A percentile compares a stretch with the other conserved stretches of the same genome.
phyloP scores from a whole-genome alignment of 306 rosid species.

The Cucurbita ficifolia region DNA sequence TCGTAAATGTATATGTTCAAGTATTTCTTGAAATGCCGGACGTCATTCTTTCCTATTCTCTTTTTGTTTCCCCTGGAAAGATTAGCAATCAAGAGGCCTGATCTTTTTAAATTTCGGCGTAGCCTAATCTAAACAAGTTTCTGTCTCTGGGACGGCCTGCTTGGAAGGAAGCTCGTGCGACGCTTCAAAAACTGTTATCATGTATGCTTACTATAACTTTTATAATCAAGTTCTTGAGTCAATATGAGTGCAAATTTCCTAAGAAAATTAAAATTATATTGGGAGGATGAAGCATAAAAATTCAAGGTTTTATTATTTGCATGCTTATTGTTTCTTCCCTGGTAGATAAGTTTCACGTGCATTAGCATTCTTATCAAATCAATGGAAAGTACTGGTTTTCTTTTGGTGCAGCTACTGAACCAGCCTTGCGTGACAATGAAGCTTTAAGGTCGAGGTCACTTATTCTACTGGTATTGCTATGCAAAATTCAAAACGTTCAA shows the following conservation, averaged over 20 bases:
- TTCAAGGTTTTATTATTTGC: neutral
- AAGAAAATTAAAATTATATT: neutral
- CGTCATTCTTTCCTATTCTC: neutral
- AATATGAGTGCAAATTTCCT: neutral
- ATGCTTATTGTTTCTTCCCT: neutral
- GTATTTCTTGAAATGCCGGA: neutral
- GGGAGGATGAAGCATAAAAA: neutral
- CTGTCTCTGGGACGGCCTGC: constrained; percentile 83
- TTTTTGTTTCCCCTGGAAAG: neutral
- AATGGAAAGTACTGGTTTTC: neutral
- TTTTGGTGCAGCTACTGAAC: constrained; percentile 47
- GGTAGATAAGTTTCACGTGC: neutral
- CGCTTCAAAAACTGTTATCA: constrained; percentile 75
- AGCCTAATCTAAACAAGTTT: constrained; percentile 80
- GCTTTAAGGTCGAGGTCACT: constrained; percentile 55
- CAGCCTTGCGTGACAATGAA: constrained; percentile 67
- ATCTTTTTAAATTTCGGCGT: constrained; percentile 7
- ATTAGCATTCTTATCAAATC: neutral
- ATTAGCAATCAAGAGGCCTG: neutral
- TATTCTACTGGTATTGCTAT: constrained; percentile 47
- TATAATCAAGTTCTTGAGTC: neutral
- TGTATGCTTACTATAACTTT: constrained; percentile 19
- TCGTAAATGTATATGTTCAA: neutral
- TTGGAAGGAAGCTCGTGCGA: constrained; percentile 93
- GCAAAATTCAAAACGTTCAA: neutral